Evolutionary conservation across 495 filamentous ascomycete species (phyloP), one percentile per base, ranked within the genome.

Genomic region (Trichoderma parareesei): DNA sequence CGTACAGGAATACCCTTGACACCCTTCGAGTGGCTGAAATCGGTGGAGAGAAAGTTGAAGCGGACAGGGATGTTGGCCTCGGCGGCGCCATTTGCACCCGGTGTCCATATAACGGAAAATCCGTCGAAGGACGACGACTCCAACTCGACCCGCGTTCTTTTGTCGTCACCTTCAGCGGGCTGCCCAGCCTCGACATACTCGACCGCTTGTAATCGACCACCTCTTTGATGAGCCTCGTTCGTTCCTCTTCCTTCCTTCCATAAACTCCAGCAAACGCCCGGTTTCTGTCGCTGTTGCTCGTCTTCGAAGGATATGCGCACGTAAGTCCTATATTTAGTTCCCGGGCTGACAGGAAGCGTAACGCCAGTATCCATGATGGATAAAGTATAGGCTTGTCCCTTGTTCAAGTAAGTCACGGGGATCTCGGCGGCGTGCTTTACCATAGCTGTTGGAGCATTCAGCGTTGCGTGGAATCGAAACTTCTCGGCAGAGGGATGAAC

Each of bases 381-480:
- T 3, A 98, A 72, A 1, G 86, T 85, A 74, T 98, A 98, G 27
- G 90, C 88, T 76, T 98, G 93, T 9, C 93, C 93, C 75, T 98
- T 98, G 74, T 98, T 98, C 14, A 98, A 84, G 72, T 98, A 98
- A 0, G 92, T 96, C 14, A 98, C 85, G 0, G 94, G 94, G 49
- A 97, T 93, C 71, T 97, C 94, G 59, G 91, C 87, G 4, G 84
- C 71, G 66, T 89, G 83, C 71, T 89, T 95, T 68, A 96, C 86
- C 93, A 97, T 98, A n/a, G 93, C 93, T 2, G 93, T 97, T 14
- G 92, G 91, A 1, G 93, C 94, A 72, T 96, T 93, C 60, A 99
- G 78, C 0, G 91, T 92, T 46, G 91, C 87, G 71, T 91, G 87
- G 74, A 90, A 99, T 33, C 95, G 91, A 72, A 98, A 98, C 66